A percentile compares a stretch with the other conserved stretches of the same genome.
Conservation (phyloP, 1,139 yeast genomes). For the Taphrina confusa region DNA sequence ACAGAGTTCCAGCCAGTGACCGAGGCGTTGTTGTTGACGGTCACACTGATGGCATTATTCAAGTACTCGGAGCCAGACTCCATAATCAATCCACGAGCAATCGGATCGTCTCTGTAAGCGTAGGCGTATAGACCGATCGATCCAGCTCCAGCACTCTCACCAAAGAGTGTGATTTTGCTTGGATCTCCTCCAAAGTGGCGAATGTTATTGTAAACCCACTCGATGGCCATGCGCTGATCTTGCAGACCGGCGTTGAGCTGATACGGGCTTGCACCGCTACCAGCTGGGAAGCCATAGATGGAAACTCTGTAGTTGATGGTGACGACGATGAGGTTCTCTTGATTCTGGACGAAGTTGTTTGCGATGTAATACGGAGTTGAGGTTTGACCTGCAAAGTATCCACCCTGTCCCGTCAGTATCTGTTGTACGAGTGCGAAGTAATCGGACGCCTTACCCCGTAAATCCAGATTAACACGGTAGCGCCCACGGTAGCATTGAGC, state of each 20-base stretch:
- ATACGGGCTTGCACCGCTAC: constrained; percentile 8
- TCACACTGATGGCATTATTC: constrained; percentile 14
- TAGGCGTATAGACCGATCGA: constrained; percentile 26
- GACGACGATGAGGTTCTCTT: constrained; percentile 18
- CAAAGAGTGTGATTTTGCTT: constrained; percentile 41
- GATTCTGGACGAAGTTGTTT: constrained; percentile 23
- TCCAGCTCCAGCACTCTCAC: constrained; percentile 48
- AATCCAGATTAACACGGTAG: constrained; percentile 25
- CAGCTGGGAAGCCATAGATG: constrained; percentile 29
- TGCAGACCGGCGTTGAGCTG: constrained; percentile 45
- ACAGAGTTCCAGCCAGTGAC: constrained; percentile 9
- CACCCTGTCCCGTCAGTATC: no score
- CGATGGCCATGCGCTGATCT: constrained; percentile 47
- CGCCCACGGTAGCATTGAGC: not conserved
- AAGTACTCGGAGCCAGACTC: constrained; percentile 28
- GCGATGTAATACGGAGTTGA: constrained; percentile 7
- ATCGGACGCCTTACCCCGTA: constrained; percentile 25
- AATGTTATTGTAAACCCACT: constrained; percentile 48
- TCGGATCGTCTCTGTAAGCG: constrained; percentile 27
- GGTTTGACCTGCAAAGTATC: constrained; percentile 11
- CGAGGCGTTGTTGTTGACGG: constrained; percentile 4
- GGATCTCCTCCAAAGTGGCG: constrained; percentile 46
- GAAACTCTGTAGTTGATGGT: constrained; percentile 14
- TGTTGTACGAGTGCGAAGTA: no score
- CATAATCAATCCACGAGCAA: constrained; percentile 24